These are phyloP conservation scores for Arachis monticola DNA, from an alignment of 331 rosid species.

Conservation along the genomic window DNA sequence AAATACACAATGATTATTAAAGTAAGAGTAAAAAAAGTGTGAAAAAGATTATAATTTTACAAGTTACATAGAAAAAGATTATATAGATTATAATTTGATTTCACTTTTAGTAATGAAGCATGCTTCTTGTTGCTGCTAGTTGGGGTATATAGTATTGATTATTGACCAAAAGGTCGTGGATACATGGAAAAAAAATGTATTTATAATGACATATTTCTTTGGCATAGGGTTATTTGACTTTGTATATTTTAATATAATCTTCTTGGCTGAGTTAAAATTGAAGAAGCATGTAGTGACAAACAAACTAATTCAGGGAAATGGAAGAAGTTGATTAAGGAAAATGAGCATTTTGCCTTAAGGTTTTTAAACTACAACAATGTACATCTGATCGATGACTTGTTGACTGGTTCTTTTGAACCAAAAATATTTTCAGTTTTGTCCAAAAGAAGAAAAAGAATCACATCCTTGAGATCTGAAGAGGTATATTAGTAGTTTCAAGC, in stretches of 20 bases:
- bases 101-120: no score
- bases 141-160: no score
- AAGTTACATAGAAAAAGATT: no score
- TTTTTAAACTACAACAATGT: conserved; percentile 10
- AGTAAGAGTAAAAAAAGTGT: no score
- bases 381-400: neutral
- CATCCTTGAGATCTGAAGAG: conserved; percentile 65
- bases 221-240: no score
- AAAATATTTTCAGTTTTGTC: neutral
- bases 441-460: conserved; percentile 30
- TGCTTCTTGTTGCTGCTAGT: no score
- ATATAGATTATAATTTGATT: no score
- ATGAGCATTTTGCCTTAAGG: conserved; percentile 9
- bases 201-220: no score
- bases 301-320: neutral
- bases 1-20: no score
- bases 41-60: no score
- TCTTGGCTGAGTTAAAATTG: neutral
- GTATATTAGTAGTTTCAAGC: conserved; percentile 43
- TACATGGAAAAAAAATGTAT: no score
- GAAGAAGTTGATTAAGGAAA: conserved; percentile 11
- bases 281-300: neutral
- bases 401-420: neutral
- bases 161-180: no score
- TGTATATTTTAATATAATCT: neutral